Evolutionary conservation across 805 yeast genomes (phyloP).

Genomic region (Wickerhamiella dianesei): DNA sequence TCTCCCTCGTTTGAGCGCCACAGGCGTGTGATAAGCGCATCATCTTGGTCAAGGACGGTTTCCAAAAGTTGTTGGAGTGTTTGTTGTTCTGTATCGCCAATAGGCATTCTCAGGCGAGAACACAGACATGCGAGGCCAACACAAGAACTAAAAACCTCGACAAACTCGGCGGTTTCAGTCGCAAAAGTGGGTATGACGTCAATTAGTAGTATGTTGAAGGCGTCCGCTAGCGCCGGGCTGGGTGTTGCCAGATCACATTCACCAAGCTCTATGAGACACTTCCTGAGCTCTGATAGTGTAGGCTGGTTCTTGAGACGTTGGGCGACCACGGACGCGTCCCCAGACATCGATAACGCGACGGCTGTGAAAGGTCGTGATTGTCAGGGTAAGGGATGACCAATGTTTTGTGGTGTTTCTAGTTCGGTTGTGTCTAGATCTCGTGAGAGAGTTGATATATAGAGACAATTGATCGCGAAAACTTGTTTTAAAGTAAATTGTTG

Average conservation of each 20-base stretch:
- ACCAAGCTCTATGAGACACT: neutral
- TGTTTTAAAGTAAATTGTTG: too few species aligned
- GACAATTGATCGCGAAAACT: too few species aligned
- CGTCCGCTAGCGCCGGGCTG: neutral
- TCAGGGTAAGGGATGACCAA: neutral
- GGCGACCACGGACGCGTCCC: neutral
- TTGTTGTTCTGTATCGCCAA: neutral
- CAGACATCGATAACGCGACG: neutral
- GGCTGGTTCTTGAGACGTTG: neutral
- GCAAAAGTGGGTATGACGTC: neutral
- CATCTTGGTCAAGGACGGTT: neutral
- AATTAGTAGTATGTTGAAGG: neutral
- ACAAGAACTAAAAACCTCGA: neutral
- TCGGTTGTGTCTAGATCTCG: neutral
- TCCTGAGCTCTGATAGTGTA: neutral
- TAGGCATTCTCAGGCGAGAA: neutral
- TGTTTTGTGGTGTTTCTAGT: neutral
- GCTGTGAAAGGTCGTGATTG: neutral
- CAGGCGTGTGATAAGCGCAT: neutral
- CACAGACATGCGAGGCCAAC: neutral
- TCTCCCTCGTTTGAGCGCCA: neutral
- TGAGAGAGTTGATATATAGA: too few species aligned
- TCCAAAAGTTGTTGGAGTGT: neutral
- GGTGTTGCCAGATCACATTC: neutral
- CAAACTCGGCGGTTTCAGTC: neutral